Evolutionary conservation across 31 red algal species (phyloP), one percentile per base, ranked within the genome.

Genomic region (Odonthalia washingtoniensis): DNA sequence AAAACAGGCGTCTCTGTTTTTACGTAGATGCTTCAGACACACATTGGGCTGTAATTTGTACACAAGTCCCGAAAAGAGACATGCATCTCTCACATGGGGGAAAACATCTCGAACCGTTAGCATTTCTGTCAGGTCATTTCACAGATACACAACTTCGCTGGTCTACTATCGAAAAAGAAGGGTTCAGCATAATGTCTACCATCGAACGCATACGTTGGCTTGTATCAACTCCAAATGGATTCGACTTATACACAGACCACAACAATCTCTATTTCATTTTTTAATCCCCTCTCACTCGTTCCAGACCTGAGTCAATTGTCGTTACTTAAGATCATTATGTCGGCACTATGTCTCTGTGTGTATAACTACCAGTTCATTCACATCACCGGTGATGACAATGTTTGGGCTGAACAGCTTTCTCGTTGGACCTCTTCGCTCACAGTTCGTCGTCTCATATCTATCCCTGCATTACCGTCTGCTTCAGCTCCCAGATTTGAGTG

Each of bases 161-260:
- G 80, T 70, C 36, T 4, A 36, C 68, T 1, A 28, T 34, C 30
- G 63, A 83, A 83, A 83, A 83, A 40, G 62, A 83, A 70, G 62
- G 40, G 12, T 70, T 39, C 68, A 16, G n/a, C 1, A 70, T 83
- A 26, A 62, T 83, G 1, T 52, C 28, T 30, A 38, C 52, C 1
- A 65, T 83, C 60, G 41, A 14, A 26, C 61, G 80, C 30, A 24
- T 83, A 14, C 36, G 41, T 45, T 49, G 64, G 28, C 1, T 83
- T 1, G 40, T 68, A 27, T 26, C 64, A 2, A 62, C 5, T 2
- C 28, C 34, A 49, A 39, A 31, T 5, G 33, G 64, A 70, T 45
- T 77, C 12, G n/a, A 41, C 17, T 43, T 83, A 27, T 83, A 45
- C 30, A 70, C 80, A 3, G 80, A 83, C 30, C 80, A 83, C n/a